phyloP scores from a whole-genome alignment of 1,139 yeast genomes.

The Debaryomyces nepalensis region DNA sequence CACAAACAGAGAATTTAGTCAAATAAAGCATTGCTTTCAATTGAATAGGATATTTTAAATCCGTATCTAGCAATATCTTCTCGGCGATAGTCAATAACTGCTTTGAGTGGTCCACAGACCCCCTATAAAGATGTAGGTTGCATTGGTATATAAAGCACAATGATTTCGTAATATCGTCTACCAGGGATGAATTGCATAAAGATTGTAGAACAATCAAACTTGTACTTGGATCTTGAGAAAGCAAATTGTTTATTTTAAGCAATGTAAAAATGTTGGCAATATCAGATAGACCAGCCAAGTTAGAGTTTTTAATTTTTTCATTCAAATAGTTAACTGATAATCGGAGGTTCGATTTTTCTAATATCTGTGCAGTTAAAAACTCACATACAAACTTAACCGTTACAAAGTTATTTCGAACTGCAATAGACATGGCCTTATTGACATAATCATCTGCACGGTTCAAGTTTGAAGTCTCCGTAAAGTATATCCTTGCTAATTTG shows the following conservation, averaged over 20 bases:
- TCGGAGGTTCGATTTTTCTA: constrained; percentile 28
- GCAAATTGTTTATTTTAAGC: constrained; percentile 32
- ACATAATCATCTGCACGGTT: constrained; percentile 46
- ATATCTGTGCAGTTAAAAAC: constrained; percentile 38
- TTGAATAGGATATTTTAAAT: constrained; percentile 29
- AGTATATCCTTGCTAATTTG: constrained; percentile 40
- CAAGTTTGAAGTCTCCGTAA: constrained; percentile 44
- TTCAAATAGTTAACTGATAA: constrained; percentile 35
- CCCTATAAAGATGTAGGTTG: constrained; percentile 32
- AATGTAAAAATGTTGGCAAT: constrained; percentile 31
- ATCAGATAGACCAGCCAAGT: constrained; percentile 17
- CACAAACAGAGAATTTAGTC: constrained; percentile 26
- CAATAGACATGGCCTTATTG: constrained; percentile 40
- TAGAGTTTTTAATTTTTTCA: constrained; percentile 28
- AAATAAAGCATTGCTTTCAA: constrained; percentile 33
- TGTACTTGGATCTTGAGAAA: constrained; percentile 28
- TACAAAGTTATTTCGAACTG: constrained; percentile 33
- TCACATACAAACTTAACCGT: constrained; percentile 33
- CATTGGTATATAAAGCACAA: constrained; percentile 28
- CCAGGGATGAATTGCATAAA: constrained; percentile 18
- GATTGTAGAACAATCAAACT: constrained; percentile 32
- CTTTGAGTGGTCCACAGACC: constrained; percentile 29
- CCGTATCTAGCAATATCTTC: constrained; percentile 10
- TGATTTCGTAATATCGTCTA: constrained; percentile 25
- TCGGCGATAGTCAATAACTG: constrained; percentile 23